A percentile compares a stretch with the other conserved stretches of the same genome.
phyloP scores from a whole-genome alignment of 2,329 filamentous ascomycete species.

The Cadophora gregata region DNA sequence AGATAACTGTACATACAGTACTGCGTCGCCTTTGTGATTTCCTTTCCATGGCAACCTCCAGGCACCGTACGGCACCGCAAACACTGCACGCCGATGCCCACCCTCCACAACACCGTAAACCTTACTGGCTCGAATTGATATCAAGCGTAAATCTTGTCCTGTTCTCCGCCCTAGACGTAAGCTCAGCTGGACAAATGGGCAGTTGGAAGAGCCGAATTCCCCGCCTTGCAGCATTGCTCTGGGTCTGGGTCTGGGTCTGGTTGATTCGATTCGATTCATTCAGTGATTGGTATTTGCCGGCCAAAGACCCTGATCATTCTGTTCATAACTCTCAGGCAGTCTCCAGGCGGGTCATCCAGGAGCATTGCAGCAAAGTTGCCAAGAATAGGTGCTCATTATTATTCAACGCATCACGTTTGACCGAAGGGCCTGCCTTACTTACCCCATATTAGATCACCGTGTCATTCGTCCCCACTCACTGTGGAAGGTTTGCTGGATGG shows the following conservation, averaged over 20 bases:
- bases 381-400: constrained; percentile 10
- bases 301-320: constrained; percentile 7
- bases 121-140: constrained; percentile 10
- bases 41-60: background rate
- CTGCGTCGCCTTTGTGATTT: constrained; percentile 1
- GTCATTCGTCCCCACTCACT: constrained; percentile 12
- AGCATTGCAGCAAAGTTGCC: constrained; percentile 12
- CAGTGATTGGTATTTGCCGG: constrained; percentile 23
- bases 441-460: constrained; percentile 16
- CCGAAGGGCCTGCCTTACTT: background rate
- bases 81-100: background rate
- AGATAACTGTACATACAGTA: background rate
- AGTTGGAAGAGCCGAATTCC: constrained; percentile 17
- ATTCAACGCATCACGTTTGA: constrained; percentile 21
- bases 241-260: background rate
- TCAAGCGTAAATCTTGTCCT: constrained; percentile 23
- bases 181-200: constrained; percentile 32
- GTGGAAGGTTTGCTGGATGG: constrained; percentile 6
- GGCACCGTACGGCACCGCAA: background rate
- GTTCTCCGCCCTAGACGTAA: constrained; percentile 12
- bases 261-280: constrained; percentile 30
- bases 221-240: constrained; percentile 23
- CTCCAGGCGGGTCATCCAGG: background rate
- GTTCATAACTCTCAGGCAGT: background rate
- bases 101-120: background rate